phyloP scores from a whole-genome alignment of 768 basidiomycete genomes.

The Boletus rubescentipes region DNA sequence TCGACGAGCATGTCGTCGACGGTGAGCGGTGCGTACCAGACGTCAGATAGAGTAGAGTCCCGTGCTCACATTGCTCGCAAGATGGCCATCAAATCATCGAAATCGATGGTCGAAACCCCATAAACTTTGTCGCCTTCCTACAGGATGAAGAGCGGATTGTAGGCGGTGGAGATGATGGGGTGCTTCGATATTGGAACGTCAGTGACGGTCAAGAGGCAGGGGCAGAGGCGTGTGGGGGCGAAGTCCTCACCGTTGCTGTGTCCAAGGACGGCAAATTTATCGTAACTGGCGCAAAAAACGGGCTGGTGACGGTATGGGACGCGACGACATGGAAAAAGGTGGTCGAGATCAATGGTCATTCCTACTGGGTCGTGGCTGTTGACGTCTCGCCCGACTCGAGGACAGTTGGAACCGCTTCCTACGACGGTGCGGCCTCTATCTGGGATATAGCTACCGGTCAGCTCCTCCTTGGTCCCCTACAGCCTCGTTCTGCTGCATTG shows the following conservation, averaged over 20 bases:
- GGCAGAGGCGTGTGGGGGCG: neutral
- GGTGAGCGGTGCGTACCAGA: neutral
- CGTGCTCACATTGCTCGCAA: neutral
- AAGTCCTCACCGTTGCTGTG: constrained; percentile 7
- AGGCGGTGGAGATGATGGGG: constrained; percentile 11
- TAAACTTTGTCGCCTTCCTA: constrained; percentile 12
- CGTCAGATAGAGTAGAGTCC: neutral
- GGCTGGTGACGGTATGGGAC: constrained; percentile 12
- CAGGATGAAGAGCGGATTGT: neutral
- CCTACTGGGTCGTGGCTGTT: constrained; percentile 13
- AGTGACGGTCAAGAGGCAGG: neutral
- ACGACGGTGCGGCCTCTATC: constrained; percentile 7
- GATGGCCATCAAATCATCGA: neutral
- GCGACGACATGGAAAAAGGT: neutral
- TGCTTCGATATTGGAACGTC: constrained; percentile 8
- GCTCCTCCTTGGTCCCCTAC: constrained; percentile 8
- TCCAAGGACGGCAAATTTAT: constrained; percentile 10
- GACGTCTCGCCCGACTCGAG: constrained; percentile 14
- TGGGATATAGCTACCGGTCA: constrained; percentile 15
- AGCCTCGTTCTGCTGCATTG: constrained; percentile 1
- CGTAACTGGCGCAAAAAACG: constrained; percentile 15
- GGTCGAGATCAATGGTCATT: constrained; percentile 10
- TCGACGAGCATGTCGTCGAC: neutral
- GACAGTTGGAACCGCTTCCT: constrained; percentile 12
- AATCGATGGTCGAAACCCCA: constrained; percentile 6